Conservation (phyloP, 2,329 filamentous ascomycete genomes). For the Aspergillus floridensis region DNA sequence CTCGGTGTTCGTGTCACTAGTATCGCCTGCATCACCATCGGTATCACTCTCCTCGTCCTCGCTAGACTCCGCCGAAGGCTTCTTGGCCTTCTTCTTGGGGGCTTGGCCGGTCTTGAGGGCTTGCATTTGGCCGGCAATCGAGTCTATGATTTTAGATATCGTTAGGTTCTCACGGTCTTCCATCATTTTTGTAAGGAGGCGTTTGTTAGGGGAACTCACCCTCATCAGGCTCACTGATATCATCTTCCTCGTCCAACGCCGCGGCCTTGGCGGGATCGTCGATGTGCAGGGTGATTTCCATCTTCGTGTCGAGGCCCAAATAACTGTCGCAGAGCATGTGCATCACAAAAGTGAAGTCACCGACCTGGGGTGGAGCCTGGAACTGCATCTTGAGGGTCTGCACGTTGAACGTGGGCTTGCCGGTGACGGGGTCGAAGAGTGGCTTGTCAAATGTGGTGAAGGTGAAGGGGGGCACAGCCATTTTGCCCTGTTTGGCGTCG, state of each 20-base stretch:
- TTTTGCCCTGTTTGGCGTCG: constrained; percentile 90
- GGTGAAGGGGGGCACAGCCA: constrained; percentile 94
- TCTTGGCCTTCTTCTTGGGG: constrained; percentile 59
- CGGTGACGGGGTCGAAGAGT: constrained; percentile 68
- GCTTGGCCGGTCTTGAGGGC: constrained; percentile 70
- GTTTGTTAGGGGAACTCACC: constrained; percentile 58
- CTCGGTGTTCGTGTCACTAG: constrained; percentile 63
- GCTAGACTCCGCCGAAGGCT: constrained; percentile 55
- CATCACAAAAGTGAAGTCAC: constrained; percentile 92
- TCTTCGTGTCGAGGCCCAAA: constrained; percentile 86
- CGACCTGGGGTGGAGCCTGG: constrained; percentile 85
- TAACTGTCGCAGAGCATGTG: constrained; percentile 94
- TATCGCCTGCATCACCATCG: constrained; percentile 60
- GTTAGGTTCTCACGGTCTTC: constrained; percentile 13
- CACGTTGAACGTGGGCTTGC: constrained; percentile 87
- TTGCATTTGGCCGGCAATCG: constrained; percentile 86
- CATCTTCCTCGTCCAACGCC: constrained; percentile 78
- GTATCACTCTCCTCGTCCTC: constrained; percentile 63
- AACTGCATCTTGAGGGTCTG: constrained; percentile 98
- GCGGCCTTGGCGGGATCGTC: constrained; percentile 85
- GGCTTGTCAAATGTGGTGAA: constrained; percentile 91
- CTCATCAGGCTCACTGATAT: constrained; percentile 97
- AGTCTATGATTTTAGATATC: constrained; percentile 56
- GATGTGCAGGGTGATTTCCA: constrained; percentile 84
- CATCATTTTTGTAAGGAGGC: not conserved